A percentile compares a stretch with the other conserved stretches of the same genome.
Conservation (phyloP, 2,329 filamentous ascomycete genomes). For the Ophiostoma montium region DNA sequence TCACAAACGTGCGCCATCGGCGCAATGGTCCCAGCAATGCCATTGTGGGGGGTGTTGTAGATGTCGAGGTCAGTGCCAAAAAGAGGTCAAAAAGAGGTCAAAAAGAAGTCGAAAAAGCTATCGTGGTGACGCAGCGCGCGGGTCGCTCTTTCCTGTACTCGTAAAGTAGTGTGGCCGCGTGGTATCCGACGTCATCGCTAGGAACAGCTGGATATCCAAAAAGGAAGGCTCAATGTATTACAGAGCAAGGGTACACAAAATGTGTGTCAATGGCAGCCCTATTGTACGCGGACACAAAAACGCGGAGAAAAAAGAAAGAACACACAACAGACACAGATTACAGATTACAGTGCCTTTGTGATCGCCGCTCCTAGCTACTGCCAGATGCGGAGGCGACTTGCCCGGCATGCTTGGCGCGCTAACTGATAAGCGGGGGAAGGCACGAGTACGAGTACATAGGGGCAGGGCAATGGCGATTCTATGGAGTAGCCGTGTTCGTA, state of each 20-base stretch:
- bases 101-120: not conserved
- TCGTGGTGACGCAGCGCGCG: not conserved
- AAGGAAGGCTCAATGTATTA: not conserved
- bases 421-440: not conserved
- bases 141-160: not conserved
- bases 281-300: no score
- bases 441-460: no score
- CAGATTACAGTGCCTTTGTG: no score
- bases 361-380: no score
- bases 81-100: not conserved
- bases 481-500: no score
- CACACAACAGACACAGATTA: no score
- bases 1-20: conserved; percentile 13
- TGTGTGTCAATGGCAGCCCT: no score
- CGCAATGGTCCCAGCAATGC: conserved; percentile 11
- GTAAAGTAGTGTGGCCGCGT: not conserved
- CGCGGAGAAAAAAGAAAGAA: no score
- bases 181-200: conserved; percentile 4
- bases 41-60: not conserved
- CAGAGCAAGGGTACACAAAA: not conserved
- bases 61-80: not conserved
- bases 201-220: not conserved
- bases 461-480: no score
- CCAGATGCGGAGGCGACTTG: no score
- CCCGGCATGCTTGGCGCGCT: no score